Conservation (phyloP, 2,329 filamentous ascomycete species). For the Trichoderma brevicompactum region DNA sequence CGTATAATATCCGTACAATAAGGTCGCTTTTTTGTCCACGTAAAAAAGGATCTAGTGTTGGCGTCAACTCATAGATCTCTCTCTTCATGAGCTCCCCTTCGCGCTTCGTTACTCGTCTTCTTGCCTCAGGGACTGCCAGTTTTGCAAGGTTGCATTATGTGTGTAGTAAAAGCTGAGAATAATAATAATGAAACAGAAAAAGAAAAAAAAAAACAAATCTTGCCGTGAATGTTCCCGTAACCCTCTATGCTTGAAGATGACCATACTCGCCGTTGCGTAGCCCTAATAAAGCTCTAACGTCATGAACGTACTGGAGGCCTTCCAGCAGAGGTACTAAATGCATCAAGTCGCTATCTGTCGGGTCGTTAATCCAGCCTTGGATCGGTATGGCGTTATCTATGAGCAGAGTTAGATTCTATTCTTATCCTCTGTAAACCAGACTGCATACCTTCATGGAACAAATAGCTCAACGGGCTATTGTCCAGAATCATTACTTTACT, state of each 20-base stretch:
- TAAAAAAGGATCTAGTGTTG: not conserved
- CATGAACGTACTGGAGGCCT: conserved; percentile 93
- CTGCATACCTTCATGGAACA: conserved; percentile 90
- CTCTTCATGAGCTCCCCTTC: not conserved
- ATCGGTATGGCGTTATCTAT: conserved; percentile 98
- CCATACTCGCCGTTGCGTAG: conserved; percentile 84
- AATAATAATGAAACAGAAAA: not conserved
- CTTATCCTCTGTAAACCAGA: not conserved
- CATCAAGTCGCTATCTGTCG: conserved; percentile 92
- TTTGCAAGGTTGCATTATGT: conserved; percentile 18
- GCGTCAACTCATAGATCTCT: not conserved
- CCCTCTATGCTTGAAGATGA: conserved; percentile 55
- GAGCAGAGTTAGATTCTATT: not conserved
- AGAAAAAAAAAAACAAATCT: conserved; percentile 24
- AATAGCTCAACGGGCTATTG: conserved; percentile 96
- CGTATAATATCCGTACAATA: conserved; percentile 21
- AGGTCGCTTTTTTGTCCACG: not conserved
- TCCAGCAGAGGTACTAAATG: conserved; percentile 92
- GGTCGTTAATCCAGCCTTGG: conserved; percentile 98
- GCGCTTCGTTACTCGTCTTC: conserved; percentile 14
- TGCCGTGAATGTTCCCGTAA: conserved; percentile 25
- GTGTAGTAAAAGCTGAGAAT: conserved; percentile 1
- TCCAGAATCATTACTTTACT: conserved; percentile 99
- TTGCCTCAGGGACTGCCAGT: conserved; percentile 5
- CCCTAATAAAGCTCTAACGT: conserved; percentile 88